Percentiles rank a stretch among this genome's conserved stretches.
phyloP scores from a whole-genome alignment of 164 flowering plant species.

The Aristolochia contorta region DNA sequence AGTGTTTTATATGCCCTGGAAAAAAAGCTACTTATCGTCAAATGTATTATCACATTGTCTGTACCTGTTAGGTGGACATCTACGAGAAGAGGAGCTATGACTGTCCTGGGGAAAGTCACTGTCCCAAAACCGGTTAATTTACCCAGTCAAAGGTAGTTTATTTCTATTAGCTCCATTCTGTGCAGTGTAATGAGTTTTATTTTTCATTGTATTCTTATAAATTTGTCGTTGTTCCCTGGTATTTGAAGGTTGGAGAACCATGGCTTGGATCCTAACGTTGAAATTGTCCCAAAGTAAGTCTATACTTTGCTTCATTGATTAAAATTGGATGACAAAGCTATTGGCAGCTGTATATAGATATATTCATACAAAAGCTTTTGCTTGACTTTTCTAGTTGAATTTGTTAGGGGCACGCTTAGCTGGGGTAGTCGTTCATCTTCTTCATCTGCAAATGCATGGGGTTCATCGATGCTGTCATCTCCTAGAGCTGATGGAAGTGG shows the following conservation, averaged over 20 bases:
- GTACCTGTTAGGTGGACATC: conserved; percentile 49
- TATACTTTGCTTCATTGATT: not conserved
- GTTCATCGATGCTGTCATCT: conserved; percentile 44
- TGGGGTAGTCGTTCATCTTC: conserved; percentile 85
- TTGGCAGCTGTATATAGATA: not conserved
- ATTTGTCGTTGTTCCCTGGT: not conserved
- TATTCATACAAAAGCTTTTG: no score
- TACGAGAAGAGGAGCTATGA: conserved; percentile 81
- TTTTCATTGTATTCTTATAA: conserved; percentile 9
- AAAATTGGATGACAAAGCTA: not conserved
- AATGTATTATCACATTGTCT: not conserved
- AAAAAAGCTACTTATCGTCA: no score
- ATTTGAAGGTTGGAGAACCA: conserved; percentile 85
- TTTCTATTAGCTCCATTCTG: not conserved
- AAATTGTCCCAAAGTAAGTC: conserved; percentile 98
- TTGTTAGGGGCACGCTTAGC: conserved; percentile 76
- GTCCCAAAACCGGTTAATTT: conserved; percentile 95
- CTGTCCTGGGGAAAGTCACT: conserved; percentile 78
- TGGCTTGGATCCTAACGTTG: conserved; percentile 89
- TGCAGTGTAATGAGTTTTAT: not conserved
- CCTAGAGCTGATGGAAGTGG: conserved; percentile 49
- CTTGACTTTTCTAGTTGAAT: not conserved
- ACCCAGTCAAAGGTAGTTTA: conserved; percentile 82
- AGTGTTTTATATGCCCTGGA: no score
- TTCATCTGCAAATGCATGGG: conserved; percentile 76